Evolutionary conservation across 352 stramenopile species (phyloP), one percentile per base, ranked within the genome.

Genomic region (Blastocystis sp.): DNA sequence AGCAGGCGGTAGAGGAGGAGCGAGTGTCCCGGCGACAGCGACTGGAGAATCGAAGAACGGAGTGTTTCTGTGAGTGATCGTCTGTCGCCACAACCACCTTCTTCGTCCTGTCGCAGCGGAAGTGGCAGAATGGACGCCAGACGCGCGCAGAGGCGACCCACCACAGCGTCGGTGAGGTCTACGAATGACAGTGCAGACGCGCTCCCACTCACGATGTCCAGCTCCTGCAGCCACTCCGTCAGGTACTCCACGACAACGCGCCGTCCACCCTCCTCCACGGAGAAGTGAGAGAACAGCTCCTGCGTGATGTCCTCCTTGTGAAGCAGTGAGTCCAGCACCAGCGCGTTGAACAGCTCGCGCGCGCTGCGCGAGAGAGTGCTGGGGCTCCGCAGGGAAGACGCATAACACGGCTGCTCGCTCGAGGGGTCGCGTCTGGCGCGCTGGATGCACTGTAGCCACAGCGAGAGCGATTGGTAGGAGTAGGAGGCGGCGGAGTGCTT

Each of bases 401-500:
- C 16, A n/a, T n/a, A n/a, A n/a, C n/a, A n/a, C n/a, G n/a, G n/a
- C n/a, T n/a, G n/a, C 16, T 16, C 45, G 16, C 6, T 19, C 45
- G 9, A 16, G 0, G 45, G 6, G 45, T 55, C 45, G 16, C 45
- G 45, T 16, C 45, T 16, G 6, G 6, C 45, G 9, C 45, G 45
- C 50, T 85, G 74, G 70, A 85, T 69, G 37, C 74, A 85, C 74
- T 85, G 74, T 26, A 85, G 24, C 74, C 74, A 85, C 3, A 67
- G 33, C 24, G 50, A 50, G 9, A 85, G 26, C n/a, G 51, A 13
- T 12, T 31, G 50, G 60, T 85, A 69, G 24, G 45, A 59, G 45
- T 67, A 69, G 35, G 29, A 21, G 19, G 33, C 19, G 2, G 12
- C 19, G 13, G 50, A 29, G 16, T n/a, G 6, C 41, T 45, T 33